These are phyloP conservation scores for Metschnikowia rubicola DNA, from an alignment of 805 yeast species.

Conservation along the genomic window DNA sequence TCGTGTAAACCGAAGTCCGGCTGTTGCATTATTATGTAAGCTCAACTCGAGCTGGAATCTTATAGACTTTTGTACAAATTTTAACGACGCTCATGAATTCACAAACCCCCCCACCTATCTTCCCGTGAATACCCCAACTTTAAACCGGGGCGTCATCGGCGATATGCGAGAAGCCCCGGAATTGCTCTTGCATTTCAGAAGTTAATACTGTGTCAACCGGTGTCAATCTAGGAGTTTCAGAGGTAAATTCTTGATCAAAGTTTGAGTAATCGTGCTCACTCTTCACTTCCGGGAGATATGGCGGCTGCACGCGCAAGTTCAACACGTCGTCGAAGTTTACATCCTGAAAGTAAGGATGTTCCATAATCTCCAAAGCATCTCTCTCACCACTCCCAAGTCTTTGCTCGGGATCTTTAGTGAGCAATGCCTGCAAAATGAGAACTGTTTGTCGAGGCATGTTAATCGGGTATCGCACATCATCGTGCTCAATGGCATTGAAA, in stretches of 20 bases:
- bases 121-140: neutral
- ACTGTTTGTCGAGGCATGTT: slow-evolving; percentile 98
- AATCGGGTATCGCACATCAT: slow-evolving; percentile 94
- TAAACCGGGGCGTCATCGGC: slow-evolving; percentile 52
- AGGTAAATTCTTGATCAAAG: slow-evolving; percentile 92
- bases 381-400: slow-evolving; percentile 85
- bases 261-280: slow-evolving; percentile 89
- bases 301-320: slow-evolving; percentile 71
- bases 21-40: slow-evolving; percentile 20
- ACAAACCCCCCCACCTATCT: too few species aligned
- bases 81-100: neutral
- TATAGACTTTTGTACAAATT: neutral
- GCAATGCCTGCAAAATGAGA: slow-evolving; percentile 82
- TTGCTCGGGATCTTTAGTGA: slow-evolving; percentile 81
- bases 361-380: slow-evolving; percentile 93
- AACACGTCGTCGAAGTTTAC: slow-evolving; percentile 86
- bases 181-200: slow-evolving; percentile 88
- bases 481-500: slow-evolving; percentile 91
- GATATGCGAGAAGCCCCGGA: slow-evolving; percentile 92
- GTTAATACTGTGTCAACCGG: slow-evolving; percentile 89
- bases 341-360: slow-evolving; percentile 88
- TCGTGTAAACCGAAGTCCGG: slow-evolving; percentile 6
- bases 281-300: slow-evolving; percentile 82
- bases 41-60: neutral
- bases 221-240: slow-evolving; percentile 90